A percentile compares a stretch with the other conserved stretches of the same genome.
These are phyloP conservation scores for Arthrobotrys sinensis DNA, from an alignment of 2,329 filamentous ascomycete genomes.

Conservation along the genomic window DNA sequence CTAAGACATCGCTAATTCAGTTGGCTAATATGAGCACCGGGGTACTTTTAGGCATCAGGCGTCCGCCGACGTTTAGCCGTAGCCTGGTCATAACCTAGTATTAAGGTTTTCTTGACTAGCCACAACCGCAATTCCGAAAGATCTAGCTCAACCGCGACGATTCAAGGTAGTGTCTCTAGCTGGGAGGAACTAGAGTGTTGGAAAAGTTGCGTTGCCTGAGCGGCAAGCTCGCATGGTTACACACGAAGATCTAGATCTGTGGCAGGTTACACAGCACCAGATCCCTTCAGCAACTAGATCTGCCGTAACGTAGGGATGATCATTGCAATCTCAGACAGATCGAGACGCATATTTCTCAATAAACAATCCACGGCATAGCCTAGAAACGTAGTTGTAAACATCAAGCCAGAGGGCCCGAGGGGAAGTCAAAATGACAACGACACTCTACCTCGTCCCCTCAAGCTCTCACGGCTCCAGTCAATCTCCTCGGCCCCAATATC, in stretches of 20 bases:
- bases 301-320: background rate
- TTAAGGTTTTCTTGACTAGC: background rate
- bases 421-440: background rate
- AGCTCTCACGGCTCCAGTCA: background rate
- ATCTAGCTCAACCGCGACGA: background rate
- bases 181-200: background rate
- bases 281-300: background rate
- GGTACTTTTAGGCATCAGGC: conserved; percentile 18
- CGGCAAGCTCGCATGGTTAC: background rate
- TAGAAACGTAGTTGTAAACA: background rate
- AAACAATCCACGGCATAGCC: background rate
- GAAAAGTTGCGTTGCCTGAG: conserved; percentile 20
- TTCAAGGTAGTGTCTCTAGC: background rate
- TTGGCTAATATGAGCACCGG: conserved; percentile 19
- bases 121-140: background rate
- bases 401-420: background rate
- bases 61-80: conserved; percentile 13
- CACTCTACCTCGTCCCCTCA: background rate
- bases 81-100: background rate
- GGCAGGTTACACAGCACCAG: conserved; percentile 5
- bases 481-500: background rate
- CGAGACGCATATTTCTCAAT: background rate
- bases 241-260: background rate
- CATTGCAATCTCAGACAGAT: background rate
- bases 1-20: conserved; percentile 20